phyloP scores from a whole-genome alignment of 1,139 yeast genomes.

The Yamadazyma atmosphaerica region DNA sequence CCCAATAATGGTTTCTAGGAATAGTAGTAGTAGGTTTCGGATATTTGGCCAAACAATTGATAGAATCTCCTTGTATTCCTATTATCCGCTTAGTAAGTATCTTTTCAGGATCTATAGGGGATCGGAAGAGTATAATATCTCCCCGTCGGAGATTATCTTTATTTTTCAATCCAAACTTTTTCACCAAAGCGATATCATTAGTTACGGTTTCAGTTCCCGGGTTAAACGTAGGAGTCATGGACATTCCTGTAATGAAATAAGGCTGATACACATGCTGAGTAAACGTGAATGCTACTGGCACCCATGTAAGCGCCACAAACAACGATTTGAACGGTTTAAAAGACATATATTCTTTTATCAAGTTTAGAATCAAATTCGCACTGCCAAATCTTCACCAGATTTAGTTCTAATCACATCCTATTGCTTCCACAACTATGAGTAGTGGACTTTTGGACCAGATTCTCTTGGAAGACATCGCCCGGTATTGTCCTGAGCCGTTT shows the following conservation, averaged over 20 bases:
- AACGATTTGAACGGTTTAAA: slow-evolving; percentile 17
- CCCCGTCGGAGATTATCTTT: slow-evolving; percentile 53
- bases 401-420: no score
- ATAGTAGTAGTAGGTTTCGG: slow-evolving; percentile 61
- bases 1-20: slow-evolving; percentile 87
- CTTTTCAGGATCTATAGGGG: slow-evolving; percentile 76
- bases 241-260: slow-evolving; percentile 75
- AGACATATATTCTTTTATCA: no score
- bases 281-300: slow-evolving; percentile 73
- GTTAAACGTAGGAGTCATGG: slow-evolving; percentile 90
- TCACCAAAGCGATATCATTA: slow-evolving; percentile 68
- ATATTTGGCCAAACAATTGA: slow-evolving; percentile 58
- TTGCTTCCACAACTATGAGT: slow-evolving; percentile 6
- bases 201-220: slow-evolving; percentile 54
- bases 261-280: slow-evolving; percentile 73
- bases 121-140: slow-evolving; percentile 75
- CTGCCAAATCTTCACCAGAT: no score
- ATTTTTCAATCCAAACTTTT: slow-evolving; percentile 58
- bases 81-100: slow-evolving; percentile 75
- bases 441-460: slow-evolving; percentile 32
- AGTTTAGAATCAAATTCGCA: no score
- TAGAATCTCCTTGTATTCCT: slow-evolving; percentile 70
- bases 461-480: slow-evolving; percentile 50
- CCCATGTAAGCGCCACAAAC: slow-evolving; percentile 53
- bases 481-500: slow-evolving; percentile 64